These are phyloP conservation scores for Lunularia cruciata DNA, from an alignment of 225 moss, liverwort and hornwort species.

Conservation along the genomic window DNA sequence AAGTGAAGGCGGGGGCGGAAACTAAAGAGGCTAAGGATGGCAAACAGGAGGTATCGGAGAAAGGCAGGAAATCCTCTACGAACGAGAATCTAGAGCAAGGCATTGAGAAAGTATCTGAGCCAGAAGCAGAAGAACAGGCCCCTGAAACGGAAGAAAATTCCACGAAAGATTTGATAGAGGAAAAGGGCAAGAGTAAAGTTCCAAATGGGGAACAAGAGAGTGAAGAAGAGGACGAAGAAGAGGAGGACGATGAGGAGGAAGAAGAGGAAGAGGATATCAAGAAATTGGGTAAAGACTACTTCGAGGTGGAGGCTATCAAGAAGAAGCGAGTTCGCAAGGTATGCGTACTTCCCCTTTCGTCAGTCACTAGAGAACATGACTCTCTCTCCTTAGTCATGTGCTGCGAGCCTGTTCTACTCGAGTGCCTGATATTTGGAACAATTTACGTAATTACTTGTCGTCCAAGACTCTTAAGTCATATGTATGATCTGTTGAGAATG, in stretches of 20 bases:
- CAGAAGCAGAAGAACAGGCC: conserved; percentile 15
- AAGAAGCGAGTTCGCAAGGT: conserved; percentile 55
- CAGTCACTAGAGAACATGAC: too few species aligned
- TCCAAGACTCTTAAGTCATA: too few species aligned
- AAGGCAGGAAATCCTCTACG: conserved; percentile 20
- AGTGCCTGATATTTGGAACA: too few species aligned
- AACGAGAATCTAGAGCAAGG: neutral
- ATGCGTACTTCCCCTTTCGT: too few species aligned
- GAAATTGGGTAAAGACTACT: conserved; percentile 50
- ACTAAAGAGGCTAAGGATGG: conserved; percentile 22
- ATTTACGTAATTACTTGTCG: too few species aligned
- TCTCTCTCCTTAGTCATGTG: too few species aligned
- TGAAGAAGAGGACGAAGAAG: conserved; percentile 29
- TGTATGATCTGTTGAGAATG: too few species aligned
- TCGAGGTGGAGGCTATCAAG: conserved; percentile 50
- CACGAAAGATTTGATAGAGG: neutral
- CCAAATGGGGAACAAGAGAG: conserved; percentile 22
- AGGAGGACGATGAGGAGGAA: conserved; percentile 31
- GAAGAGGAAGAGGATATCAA: conserved; percentile 36
- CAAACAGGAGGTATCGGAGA: conserved; percentile 20
- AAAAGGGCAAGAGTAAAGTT: conserved; percentile 28
- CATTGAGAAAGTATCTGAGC: neutral
- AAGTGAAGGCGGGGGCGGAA: conserved; percentile 17
- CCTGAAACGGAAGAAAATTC: conserved; percentile 29
- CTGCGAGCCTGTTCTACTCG: too few species aligned